These are phyloP conservation scores for Botryosphaeria dothidea DNA, from an alignment of 2,329 filamentous ascomycete species.

Conservation along the genomic window DNA sequence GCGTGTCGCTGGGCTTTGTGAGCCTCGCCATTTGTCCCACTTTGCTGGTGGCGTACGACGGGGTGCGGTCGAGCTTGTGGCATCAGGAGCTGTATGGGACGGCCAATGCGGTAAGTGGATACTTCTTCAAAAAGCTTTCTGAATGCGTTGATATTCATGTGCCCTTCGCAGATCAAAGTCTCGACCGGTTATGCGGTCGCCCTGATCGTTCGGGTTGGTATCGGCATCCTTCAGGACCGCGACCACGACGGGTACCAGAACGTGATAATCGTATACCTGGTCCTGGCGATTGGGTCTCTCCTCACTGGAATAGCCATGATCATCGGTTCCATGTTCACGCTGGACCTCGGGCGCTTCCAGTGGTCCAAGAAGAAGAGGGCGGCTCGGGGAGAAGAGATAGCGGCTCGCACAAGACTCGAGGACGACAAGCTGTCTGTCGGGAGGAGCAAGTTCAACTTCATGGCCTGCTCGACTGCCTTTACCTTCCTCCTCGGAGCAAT, in stretches of 20 bases:
- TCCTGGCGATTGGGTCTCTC: slow-evolving; percentile 34
- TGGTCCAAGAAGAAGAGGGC: background rate
- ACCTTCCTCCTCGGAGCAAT: background rate
- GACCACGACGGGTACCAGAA: slow-evolving; percentile 58
- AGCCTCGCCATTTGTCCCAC: slow-evolving; percentile 58
- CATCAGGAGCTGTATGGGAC: slow-evolving; percentile 61
- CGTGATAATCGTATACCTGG: slow-evolving; percentile 58
- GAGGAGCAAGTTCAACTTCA: background rate
- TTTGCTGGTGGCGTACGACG: slow-evolving; percentile 61
- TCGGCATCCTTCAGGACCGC: slow-evolving; percentile 59
- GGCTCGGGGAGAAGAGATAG: background rate
- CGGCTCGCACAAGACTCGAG: background rate
- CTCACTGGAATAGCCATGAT: background rate
- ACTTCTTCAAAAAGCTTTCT: background rate
- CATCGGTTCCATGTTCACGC: background rate
- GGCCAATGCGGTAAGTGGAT: slow-evolving; percentile 48
- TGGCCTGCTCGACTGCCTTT: background rate
- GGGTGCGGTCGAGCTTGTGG: slow-evolving; percentile 61
- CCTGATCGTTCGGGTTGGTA: slow-evolving; percentile 59
- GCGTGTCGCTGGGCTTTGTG: slow-evolving; percentile 61
- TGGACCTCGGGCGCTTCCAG: background rate
- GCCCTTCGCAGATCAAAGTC: slow-evolving; percentile 50
- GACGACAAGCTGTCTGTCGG: background rate
- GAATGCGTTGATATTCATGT: background rate
- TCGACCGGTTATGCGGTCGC: slow-evolving; percentile 65